Evolutionary conservation across 768 basidiomycete species (phyloP).

Genomic region (Podaxis sp.): DNA sequence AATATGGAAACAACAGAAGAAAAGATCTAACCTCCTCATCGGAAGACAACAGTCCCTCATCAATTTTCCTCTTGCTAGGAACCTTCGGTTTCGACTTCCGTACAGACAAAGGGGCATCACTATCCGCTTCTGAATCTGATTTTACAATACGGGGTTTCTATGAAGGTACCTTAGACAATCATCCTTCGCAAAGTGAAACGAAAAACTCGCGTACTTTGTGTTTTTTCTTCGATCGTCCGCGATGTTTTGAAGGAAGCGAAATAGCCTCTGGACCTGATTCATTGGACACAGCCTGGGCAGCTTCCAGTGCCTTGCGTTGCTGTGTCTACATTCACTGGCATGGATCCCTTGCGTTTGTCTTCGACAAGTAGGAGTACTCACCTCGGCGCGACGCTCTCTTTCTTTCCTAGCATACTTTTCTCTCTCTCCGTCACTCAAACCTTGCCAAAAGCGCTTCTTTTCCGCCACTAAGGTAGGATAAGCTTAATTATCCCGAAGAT

Average conservation of each 20-base stretch:
- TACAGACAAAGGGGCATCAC: slow-evolving; percentile 9
- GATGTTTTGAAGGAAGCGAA: not conserved
- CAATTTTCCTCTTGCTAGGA: not conserved
- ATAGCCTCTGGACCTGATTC: not conserved
- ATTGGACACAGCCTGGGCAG: not conserved
- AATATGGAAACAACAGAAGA: not conserved
- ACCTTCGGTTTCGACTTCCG: slow-evolving; percentile 2
- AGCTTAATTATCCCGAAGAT: not conserved
- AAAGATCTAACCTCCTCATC: slow-evolving; percentile 9
- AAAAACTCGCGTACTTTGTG: not conserved
- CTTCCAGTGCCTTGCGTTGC: slow-evolving; percentile 4
- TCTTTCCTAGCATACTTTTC: slow-evolving; percentile 16
- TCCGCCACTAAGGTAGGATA: slow-evolving; percentile 30
- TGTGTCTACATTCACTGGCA: not conserved
- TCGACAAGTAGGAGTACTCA: not conserved
- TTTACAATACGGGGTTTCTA: not conserved
- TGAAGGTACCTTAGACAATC: not conserved
- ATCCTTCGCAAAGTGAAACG: not conserved
- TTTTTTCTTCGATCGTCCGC: not conserved
- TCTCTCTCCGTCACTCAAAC: slow-evolving; percentile 22
- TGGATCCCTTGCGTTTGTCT: not conserved
- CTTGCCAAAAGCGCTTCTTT: slow-evolving; percentile 33
- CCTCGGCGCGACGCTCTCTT: slow-evolving; percentile 15
- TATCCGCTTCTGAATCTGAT: slow-evolving; percentile 5
- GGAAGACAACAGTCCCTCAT: not conserved